Evolutionary conservation across 1,284 basidiomycete species (phyloP).

Genomic region (Laetiporus sulphureus): DNA sequence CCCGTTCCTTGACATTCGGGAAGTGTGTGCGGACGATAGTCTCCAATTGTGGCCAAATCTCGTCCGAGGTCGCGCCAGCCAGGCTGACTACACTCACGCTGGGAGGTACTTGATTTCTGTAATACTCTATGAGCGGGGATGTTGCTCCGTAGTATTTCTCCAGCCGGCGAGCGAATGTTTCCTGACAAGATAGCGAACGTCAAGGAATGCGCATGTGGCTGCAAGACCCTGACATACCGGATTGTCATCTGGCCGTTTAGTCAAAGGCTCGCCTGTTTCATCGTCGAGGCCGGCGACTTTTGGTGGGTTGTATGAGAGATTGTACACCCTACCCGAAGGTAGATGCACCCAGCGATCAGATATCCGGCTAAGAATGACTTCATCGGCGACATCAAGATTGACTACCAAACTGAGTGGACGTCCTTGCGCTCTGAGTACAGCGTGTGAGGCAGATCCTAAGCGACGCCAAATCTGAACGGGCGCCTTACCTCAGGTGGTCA

Average conservation of each 20-base stretch:
- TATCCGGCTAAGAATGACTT: slow-evolving; percentile 86
- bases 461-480: background rate
- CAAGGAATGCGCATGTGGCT: background rate
- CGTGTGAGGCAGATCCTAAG: background rate
- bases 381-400: slow-evolving; percentile 88
- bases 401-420: slow-evolving; percentile 79
- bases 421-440: slow-evolving; percentile 43
- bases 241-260: slow-evolving; percentile 89
- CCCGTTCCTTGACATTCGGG: slow-evolving; percentile 49
- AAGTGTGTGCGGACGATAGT: slow-evolving; percentile 49
- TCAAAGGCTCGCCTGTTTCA: slow-evolving; percentile 86
- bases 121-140: slow-evolving; percentile 81
- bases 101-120: slow-evolving; percentile 33
- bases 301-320: slow-evolving; percentile 86
- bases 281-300: slow-evolving; percentile 86
- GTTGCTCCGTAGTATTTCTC: slow-evolving; percentile 84
- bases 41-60: slow-evolving; percentile 87
- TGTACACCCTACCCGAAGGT: slow-evolving; percentile 92
- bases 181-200: slow-evolving; percentile 37
- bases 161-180: slow-evolving; percentile 78
- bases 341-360: slow-evolving; percentile 93
- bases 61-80: slow-evolving; percentile 81
- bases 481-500: slow-evolving; percentile 53
- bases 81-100: slow-evolving; percentile 59
- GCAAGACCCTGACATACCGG: slow-evolving; percentile 44